A percentile compares a stretch with the other conserved stretches of the same genome.
phyloP scores from a whole-genome alignment of 257 asterid genomes.

The Cynanchum wilfordii region DNA sequence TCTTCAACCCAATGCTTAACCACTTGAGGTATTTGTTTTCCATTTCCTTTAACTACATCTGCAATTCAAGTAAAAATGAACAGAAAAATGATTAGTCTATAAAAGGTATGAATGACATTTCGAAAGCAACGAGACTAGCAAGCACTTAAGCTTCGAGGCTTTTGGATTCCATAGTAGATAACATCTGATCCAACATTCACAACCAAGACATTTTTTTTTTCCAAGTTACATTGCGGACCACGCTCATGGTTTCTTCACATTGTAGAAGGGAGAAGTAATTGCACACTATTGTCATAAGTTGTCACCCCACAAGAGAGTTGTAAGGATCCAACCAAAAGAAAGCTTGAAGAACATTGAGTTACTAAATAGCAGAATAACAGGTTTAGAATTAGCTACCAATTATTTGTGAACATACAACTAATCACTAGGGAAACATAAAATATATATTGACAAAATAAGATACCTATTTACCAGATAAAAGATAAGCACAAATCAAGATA shows the following conservation, averaged over 20 bases:
- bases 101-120: background rate
- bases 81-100: conserved; percentile 6
- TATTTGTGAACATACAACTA: background rate
- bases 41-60: conserved; percentile 75
- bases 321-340: background rate
- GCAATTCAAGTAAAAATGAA: conserved; percentile 23
- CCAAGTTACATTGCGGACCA: background rate
- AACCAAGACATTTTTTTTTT: background rate
- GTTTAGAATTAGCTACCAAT: background rate
- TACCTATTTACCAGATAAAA: background rate
- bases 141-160: background rate
- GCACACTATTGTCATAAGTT: background rate
- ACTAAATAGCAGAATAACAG: background rate
- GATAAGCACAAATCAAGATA: background rate
- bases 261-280: background rate
- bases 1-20: conserved; percentile 83
- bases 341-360: background rate
- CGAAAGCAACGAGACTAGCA: conserved; percentile 2
- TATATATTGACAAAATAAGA: background rate
- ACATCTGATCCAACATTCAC: background rate
- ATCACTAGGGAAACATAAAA: background rate
- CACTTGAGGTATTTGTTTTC: conserved; percentile 70
- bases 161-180: background rate
- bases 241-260: background rate
- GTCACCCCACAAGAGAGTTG: background rate